Conservation (phyloP, 2,329 filamentous ascomycete species). For the Westerdykella ornata region DNA sequence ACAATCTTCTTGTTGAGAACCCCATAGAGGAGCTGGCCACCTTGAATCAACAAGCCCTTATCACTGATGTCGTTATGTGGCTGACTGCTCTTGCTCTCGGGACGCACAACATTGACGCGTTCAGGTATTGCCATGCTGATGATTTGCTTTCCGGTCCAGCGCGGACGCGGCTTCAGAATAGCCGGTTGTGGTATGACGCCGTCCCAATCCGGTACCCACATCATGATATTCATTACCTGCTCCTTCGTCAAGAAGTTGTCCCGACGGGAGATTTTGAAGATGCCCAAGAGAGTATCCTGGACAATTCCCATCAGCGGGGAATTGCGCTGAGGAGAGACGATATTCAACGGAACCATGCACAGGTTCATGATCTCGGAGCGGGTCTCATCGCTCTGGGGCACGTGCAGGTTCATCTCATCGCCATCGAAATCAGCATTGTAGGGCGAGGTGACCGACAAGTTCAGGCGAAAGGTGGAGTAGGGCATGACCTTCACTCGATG, state of each 20-base stretch:
- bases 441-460: conserved; percentile 92
- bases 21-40: conserved; percentile 84
- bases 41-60: conserved; percentile 73
- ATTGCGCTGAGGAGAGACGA: conserved; percentile 96
- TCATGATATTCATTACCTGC: conserved; percentile 90
- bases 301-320: conserved; percentile 99
- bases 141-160: conserved; percentile 98
- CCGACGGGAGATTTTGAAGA: conserved; percentile 92
- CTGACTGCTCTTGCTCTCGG: conserved; percentile 59
- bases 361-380: conserved; percentile 90
- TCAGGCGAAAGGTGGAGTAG: conserved; percentile 96
- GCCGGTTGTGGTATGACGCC: conserved; percentile 86
- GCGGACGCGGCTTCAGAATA: conserved; percentile 84
- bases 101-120: conserved; percentile 62
- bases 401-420: conserved; percentile 99
- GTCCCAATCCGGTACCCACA: conserved; percentile 98
- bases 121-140: conserved; percentile 86
- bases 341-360: conserved; percentile 96
- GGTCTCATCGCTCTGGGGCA: conserved; percentile 94
- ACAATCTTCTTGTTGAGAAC: conserved; percentile 90
- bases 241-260: conserved; percentile 88
- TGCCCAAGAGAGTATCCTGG: conserved; percentile 91
- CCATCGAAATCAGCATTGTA: conserved; percentile 99
- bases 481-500: conserved; percentile 97
- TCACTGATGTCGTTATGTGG: conserved; percentile 62